A percentile compares a stretch with the other conserved stretches of the same genome.
Evolutionary conservation across 306 rosid genomes (phyloP).

Genomic region (Sicyos edulis): DNA sequence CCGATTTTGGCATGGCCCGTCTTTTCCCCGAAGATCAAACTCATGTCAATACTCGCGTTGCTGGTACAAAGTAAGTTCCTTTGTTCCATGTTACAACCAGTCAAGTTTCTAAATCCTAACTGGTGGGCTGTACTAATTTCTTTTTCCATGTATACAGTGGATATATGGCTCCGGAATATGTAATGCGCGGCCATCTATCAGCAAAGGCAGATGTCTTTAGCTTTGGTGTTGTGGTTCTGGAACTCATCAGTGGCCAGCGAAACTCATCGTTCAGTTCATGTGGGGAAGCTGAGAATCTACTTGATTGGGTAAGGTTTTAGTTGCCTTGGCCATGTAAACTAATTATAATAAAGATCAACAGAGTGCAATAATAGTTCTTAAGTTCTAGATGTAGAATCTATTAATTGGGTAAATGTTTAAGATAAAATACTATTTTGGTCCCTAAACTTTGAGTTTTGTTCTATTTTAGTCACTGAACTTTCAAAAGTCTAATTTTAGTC

Average conservation of each 20-base stretch:
- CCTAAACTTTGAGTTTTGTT: no score
- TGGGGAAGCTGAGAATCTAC: slow-evolving; percentile 35
- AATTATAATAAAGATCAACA: not conserved
- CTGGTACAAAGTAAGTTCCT: slow-evolving; percentile 81
- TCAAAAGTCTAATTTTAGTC: no score
- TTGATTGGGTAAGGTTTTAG: slow-evolving; percentile 45
- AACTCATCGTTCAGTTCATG: slow-evolving; percentile 36
- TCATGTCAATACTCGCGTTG: slow-evolving; percentile 86
- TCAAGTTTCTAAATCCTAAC: not conserved
- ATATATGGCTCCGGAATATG: slow-evolving; percentile 91
- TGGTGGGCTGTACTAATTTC: not conserved
- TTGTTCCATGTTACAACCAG: not conserved
- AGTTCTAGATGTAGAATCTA: not conserved
- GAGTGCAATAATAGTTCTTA: not conserved
- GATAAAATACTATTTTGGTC: no score
- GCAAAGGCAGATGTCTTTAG: slow-evolving; percentile 82
- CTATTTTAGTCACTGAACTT: no score
- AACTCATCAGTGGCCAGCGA: slow-evolving; percentile 65
- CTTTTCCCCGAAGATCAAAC: slow-evolving; percentile 93
- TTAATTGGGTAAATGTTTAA: not conserved
- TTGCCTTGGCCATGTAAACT: not conserved
- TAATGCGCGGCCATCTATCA: slow-evolving; percentile 75
- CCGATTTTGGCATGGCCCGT: slow-evolving; percentile 98
- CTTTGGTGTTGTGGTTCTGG: slow-evolving; percentile 80
- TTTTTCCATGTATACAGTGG: slow-evolving; percentile 43